Base-by-base conservation (phyloP, 345 rosid species). In the Tarenaya hassleriana region DNA sequence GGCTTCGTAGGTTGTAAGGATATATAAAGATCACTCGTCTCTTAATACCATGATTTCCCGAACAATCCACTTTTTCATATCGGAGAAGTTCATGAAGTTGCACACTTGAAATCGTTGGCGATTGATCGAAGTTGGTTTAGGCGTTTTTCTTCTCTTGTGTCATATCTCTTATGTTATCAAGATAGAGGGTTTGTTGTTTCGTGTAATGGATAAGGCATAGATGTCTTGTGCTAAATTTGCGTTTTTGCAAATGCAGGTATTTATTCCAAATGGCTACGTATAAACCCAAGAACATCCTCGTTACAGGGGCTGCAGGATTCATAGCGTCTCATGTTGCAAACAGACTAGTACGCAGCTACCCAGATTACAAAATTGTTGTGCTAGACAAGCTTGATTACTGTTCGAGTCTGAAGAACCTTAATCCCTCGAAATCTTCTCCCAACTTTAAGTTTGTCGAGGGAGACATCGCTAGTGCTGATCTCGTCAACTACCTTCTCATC, bases 271-370 rank as follows among this genome's bases (percentile, higher is more conserved):
- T 60, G 24, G 67, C 64, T 16, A 34, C 75, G 1, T 75, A 75
- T 73, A 55, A 64, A 21, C 83, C 86, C 5, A 75, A 59, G 66
- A 73, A 65, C 61, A 81, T 81, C 67, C 79, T 81, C 20, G 71
- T 81, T 37, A 81, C 83, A 6, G 87, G 87, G 14, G 83, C 87
- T 27, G 81, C 87, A 19, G 87, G 87, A 31, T 81, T 81, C 60
- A 77, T 81, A 52, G 81, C 77, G 10, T 81, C 83, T 1, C 83
- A 77, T 67, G 79, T 77, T 3, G 73, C 81, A 18, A 67, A 58
- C 33, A 63, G 79, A 17, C 27, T 81, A 34, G 67, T 71, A 64
- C 70, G 60, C 14, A 73, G 65, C 67, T 71, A 81, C 52, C 81
- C 79, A 3, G 66, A 73, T 14, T 77, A 77, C 83, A 71, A 71